Evolutionary conservation across 2,329 filamentous ascomycete genomes (phyloP).

Genomic region (Aspergillus pseudotamarii): DNA sequence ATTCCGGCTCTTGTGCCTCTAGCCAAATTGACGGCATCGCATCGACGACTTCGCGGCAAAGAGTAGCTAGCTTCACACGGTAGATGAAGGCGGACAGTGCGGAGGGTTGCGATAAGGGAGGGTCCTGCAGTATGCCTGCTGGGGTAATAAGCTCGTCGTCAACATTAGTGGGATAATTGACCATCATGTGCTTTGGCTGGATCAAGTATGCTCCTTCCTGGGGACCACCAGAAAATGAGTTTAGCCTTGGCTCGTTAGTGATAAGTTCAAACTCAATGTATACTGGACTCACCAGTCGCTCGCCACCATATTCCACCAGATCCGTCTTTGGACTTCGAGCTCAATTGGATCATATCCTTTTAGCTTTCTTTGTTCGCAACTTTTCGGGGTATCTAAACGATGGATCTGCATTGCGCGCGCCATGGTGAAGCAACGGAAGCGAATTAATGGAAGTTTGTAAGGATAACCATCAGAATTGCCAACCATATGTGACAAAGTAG

Average conservation of each 20-base stretch:
- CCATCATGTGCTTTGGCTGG: constrained; percentile 28
- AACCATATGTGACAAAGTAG: not conserved
- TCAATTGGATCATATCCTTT: constrained; percentile 25
- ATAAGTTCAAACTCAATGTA: not conserved
- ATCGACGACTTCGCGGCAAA: constrained; percentile 12
- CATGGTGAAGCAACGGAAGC: not conserved
- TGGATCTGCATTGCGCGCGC: constrained; percentile 10
- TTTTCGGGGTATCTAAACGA: constrained; percentile 4
- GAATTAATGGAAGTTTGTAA: constrained; percentile 3
- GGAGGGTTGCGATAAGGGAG: not conserved
- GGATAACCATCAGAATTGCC: not conserved
- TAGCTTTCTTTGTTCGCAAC: not conserved
- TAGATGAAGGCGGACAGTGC: constrained; percentile 2
- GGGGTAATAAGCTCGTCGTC: constrained; percentile 24
- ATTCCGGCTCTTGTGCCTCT: not conserved
- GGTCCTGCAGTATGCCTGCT: not conserved
- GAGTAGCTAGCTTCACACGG: constrained; percentile 4
- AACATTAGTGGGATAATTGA: constrained; percentile 22
- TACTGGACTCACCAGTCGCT: constrained; percentile 24
- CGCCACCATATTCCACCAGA: constrained; percentile 30
- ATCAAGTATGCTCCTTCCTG: constrained; percentile 25
- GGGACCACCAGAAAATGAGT: constrained; percentile 21
- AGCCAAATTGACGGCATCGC: not conserved
- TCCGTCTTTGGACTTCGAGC: constrained; percentile 25
- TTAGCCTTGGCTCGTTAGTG: constrained; percentile 18